Percentiles rank a stretch among this genome's conserved stretches.
Evolutionary conservation across 2,329 filamentous ascomycete species (phyloP).

Genomic region (Botrytis hyacinthi): DNA sequence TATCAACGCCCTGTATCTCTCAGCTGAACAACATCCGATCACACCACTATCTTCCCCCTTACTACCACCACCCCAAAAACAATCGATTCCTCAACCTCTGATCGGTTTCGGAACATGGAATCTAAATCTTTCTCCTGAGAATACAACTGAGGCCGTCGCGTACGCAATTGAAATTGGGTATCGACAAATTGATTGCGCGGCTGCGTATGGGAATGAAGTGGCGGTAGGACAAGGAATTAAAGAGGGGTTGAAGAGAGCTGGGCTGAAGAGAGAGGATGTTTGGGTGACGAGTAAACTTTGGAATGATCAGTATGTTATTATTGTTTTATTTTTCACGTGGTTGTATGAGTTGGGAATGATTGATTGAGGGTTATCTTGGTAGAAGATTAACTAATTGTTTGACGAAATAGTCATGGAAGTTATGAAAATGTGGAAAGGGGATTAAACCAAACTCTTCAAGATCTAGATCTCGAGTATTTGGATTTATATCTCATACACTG

Average conservation of each 20-base stretch:
- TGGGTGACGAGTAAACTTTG: constrained; percentile 33
- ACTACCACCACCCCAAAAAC: not conserved
- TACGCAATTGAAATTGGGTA: constrained; percentile 29
- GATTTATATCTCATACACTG: constrained; percentile 72
- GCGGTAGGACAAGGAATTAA: constrained; percentile 29
- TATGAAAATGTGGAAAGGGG: constrained; percentile 10
- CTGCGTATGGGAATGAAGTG: constrained; percentile 26
- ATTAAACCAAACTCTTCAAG: constrained; percentile 58
- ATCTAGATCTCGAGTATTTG: constrained; percentile 61
- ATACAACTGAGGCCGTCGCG: constrained; percentile 22
- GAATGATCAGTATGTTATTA: constrained; percentile 26
- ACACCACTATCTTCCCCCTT: not conserved
- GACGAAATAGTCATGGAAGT: constrained; percentile 1
- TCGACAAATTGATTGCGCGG: constrained; percentile 31
- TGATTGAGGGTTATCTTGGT: no score
- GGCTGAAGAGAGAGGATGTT: constrained; percentile 26
- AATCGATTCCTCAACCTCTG: constrained; percentile 8
- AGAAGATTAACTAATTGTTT: not conserved
- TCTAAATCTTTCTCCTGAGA: constrained; percentile 4
- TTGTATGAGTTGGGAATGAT: constrained; percentile 35
- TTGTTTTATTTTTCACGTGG: constrained; percentile 25
- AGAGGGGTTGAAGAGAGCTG: constrained; percentile 23
- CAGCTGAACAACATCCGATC: constrained; percentile 5
- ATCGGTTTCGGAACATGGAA: constrained; percentile 23
- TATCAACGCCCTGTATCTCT: not conserved